These are phyloP conservation scores for Kazachstania psychrophila DNA, from an alignment of 805 yeast species.

Conservation along the genomic window DNA sequence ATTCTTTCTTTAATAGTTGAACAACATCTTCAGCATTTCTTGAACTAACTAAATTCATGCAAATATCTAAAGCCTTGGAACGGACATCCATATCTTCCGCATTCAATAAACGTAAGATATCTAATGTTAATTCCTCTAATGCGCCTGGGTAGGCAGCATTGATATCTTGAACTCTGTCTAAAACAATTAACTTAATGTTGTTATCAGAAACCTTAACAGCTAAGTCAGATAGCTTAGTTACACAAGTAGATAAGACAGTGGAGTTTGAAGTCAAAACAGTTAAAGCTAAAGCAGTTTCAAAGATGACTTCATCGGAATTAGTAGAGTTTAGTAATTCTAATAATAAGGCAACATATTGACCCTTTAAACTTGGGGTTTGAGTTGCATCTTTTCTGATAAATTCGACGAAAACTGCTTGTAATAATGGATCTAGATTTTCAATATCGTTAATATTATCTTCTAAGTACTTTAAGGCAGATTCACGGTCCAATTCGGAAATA, in stretches of 20 bases:
- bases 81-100: conserved; percentile 89
- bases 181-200: conserved; percentile 85
- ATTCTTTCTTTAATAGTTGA: conserved; percentile 83
- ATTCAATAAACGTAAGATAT: conserved; percentile 75
- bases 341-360: conserved; percentile 63
- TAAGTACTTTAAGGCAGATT: conserved; percentile 71
- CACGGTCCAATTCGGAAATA: conserved; percentile 72
- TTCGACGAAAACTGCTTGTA: conserved; percentile 85
- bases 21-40: conserved; percentile 93
- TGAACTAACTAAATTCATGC: conserved; percentile 69
- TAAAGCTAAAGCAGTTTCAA: conserved; percentile 84
- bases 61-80: conserved; percentile 72
- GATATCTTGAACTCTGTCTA: conserved; percentile 74
- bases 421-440: conserved; percentile 63
- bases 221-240: conserved; percentile 74
- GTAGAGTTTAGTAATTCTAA: conserved; percentile 62
- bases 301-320: conserved; percentile 54
- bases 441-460: conserved; percentile 57
- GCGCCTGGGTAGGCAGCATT: conserved; percentile 70
- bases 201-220: conserved; percentile 92
- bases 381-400: conserved; percentile 79
- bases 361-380: conserved; percentile 51
- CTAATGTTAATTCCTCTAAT: conserved; percentile 74
- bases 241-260: conserved; percentile 64
- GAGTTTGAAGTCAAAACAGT: conserved; percentile 55